These are phyloP conservation scores for Phytophthora lateralis DNA, from an alignment of 352 stramenopile genomes.

Conservation along the genomic window DNA sequence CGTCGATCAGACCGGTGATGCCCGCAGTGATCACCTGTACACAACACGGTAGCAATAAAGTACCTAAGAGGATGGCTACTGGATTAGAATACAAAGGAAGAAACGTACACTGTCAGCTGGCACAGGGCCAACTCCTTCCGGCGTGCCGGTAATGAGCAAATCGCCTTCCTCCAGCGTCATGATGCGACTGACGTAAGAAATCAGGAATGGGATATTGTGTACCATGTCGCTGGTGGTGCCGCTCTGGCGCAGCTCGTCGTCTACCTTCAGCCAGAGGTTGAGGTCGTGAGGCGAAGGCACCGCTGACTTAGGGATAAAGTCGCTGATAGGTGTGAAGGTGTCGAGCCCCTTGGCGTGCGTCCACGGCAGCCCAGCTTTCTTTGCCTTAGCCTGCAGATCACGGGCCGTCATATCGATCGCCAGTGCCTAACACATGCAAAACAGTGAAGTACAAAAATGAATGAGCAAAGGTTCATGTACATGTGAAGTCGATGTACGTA, in stretches of 20 bases:
- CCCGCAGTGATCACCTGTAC: slow-evolving; percentile 68
- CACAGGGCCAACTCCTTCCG: slow-evolving; percentile 76
- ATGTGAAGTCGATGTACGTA: slow-evolving; percentile 18
- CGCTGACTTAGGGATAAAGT: slow-evolving; percentile 74
- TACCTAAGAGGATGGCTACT: slow-evolving; percentile 2
- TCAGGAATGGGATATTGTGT: slow-evolving; percentile 78
- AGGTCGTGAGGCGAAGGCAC: slow-evolving; percentile 71
- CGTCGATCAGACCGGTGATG: slow-evolving; percentile 71
- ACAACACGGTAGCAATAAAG: slow-evolving; percentile 5
- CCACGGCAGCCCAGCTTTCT: slow-evolving; percentile 79
- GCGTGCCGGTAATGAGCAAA: slow-evolving; percentile 86
- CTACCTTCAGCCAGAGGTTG: slow-evolving; percentile 83
- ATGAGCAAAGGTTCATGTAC: background rate
- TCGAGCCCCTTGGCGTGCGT: slow-evolving; percentile 78
- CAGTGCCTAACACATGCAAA: slow-evolving; percentile 39
- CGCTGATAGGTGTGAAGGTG: slow-evolving; percentile 83
- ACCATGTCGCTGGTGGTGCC: slow-evolving; percentile 83
- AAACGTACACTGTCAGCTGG: slow-evolving; percentile 59
- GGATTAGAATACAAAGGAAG: background rate
- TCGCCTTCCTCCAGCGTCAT: slow-evolving; percentile 88
- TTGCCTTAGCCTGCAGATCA: slow-evolving; percentile 77
- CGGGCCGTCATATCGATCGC: slow-evolving; percentile 86
- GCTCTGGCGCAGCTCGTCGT: slow-evolving; percentile 73
- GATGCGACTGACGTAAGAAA: slow-evolving; percentile 79
- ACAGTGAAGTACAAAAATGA: background rate